These are phyloP conservation scores for Papiliotrema laurentii DNA, from an alignment of 1,284 basidiomycete genomes.

Conservation along the genomic window DNA sequence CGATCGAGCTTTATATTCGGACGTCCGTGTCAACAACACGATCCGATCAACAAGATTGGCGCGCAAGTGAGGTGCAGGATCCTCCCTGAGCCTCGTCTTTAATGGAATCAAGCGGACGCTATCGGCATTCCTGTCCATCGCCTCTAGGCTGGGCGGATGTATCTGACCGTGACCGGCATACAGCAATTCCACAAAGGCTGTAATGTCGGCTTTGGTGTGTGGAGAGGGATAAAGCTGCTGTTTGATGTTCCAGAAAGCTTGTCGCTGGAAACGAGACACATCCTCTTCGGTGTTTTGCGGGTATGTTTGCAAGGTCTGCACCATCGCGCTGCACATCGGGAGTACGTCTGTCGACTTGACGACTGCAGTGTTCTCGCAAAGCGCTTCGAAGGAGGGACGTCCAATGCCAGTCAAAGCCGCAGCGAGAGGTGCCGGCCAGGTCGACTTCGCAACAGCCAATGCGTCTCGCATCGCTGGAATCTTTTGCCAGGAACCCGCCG, in stretches of 20 bases:
- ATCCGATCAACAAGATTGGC: neutral
- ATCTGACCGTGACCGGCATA: conserved; percentile 9
- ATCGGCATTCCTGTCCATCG: neutral
- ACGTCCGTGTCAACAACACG: conserved; percentile 33
- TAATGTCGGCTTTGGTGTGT: conserved; percentile 54
- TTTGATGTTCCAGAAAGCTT: conserved; percentile 77
- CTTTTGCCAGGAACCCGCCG: neutral
- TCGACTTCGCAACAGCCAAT: neutral
- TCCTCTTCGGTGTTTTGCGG: conserved; percentile 1
- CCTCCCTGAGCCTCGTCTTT: neutral
- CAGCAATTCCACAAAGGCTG: conserved; percentile 70
- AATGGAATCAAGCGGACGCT: neutral
- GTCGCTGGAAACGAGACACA: conserved; percentile 14
- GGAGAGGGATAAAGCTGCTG: conserved; percentile 57
- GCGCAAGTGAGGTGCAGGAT: neutral
- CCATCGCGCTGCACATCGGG: neutral
- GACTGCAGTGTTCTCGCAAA: neutral
- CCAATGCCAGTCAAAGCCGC: neutral
- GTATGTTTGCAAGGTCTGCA: neutral
- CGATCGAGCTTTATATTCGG: conserved; percentile 4
- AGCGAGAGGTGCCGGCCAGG: neutral
- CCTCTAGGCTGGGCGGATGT: neutral
- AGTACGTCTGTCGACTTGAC: neutral
- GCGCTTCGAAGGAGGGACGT: neutral
- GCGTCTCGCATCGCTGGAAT: neutral